Base-by-base conservation (phyloP, 306 rosid species). In the Rosa chinensis region DNA sequence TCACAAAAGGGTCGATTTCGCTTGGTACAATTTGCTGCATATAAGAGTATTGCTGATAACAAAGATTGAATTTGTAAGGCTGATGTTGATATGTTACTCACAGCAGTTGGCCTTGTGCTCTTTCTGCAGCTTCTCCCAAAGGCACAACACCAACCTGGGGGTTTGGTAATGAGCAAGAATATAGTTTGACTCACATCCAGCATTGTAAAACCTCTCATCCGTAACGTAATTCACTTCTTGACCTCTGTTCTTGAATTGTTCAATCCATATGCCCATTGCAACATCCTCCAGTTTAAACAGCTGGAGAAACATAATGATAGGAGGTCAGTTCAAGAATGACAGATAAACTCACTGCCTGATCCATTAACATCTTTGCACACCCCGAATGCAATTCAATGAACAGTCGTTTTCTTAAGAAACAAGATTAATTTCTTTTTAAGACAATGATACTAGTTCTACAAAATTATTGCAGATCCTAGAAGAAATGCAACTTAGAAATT, bases 231-330 rank as follows among this genome's bases (percentile, higher is more conserved):
- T 87, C 59, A 94, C 90, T 89, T 87, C 91, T 78, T 84, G 85
- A 49, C 90, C 93, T 32, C 89, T 79, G 35, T 86, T 87, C 79
- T 77, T 88, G 92, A 88, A 89, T 66, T 88, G 87, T 81, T 92
- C 92, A 42, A 94, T 86, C 97, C 98, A 94, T 79, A 94, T 90
- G 42, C 98, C 97, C 94, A 91, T 87, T 70, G 98, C 98, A 81
- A 94, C 98, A 81, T 94, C 98, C 87, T 94, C 98, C 55, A 94
- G 85, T 87, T 94, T 94, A 79, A 94, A 94, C 61, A 92, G 92
- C 98, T 94, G 86, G 68, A 63, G 25, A 59, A n/a, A 21, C 66
- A 68, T 32, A 43, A 50, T 21, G 5, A 69, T 8, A 62, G 42
- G 66, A 42, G 62, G 52, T 74, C 16, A 72, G 49, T 25, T 7